Evolutionary conservation across 2,329 filamentous ascomycete species (phyloP).

Genomic region (Penicillium sp.): DNA sequence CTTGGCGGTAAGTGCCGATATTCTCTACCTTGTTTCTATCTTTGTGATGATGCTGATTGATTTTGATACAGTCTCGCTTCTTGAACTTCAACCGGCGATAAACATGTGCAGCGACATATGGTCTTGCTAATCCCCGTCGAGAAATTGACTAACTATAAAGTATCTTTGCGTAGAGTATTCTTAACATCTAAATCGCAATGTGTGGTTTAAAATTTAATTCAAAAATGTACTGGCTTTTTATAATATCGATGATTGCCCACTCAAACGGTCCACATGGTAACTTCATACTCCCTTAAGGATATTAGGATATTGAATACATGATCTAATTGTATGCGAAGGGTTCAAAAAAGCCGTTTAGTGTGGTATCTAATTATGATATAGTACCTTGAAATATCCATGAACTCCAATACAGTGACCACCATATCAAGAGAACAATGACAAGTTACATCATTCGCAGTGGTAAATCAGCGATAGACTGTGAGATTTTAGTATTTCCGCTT

Average conservation of each 20-base stretch:
- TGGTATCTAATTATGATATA: no score
- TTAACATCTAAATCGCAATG: not conserved
- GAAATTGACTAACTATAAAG: not conserved
- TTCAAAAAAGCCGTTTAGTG: no score
- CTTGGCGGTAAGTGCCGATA: constrained; percentile 47
- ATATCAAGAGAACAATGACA: no score
- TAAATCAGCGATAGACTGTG: no score
- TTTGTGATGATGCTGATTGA: constrained; percentile 11
- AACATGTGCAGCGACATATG: not conserved
- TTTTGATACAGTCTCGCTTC: constrained; percentile 37
- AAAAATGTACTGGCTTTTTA: not conserved
- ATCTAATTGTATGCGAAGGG: no score
- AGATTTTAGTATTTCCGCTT: no score
- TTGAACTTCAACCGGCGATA: constrained; percentile 49
- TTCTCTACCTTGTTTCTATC: not conserved
- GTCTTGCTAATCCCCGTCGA: not conserved
- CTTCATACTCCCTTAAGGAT: no score
- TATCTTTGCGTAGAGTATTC: not conserved
- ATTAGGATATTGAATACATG: no score
- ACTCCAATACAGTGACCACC: no score
- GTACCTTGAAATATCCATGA: no score
- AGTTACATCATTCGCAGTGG: no score
- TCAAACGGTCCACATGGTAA: not conserved
- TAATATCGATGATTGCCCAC: not conserved
- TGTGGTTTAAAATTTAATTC: not conserved